phyloP scores from a whole-genome alignment of 495 filamentous ascomycete species.

The Penicillium salamii region DNA sequence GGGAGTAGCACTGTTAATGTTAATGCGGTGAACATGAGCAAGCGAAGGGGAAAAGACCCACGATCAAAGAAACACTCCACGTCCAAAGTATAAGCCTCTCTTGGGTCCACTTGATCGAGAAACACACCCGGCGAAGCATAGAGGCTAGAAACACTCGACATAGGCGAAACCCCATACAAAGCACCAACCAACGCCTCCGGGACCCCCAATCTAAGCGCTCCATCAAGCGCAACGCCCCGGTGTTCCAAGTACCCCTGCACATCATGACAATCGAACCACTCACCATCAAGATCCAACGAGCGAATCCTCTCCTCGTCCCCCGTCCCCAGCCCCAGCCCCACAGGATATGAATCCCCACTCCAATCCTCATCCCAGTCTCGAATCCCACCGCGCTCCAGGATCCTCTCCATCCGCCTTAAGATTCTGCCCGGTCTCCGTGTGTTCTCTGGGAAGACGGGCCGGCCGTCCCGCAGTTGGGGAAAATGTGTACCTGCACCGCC shows the following conservation, averaged over 20 bases:
- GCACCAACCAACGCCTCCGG: constrained; percentile 10
- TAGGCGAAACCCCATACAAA: constrained; percentile 17
- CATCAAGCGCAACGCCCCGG: constrained; percentile 16
- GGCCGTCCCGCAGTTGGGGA: constrained; percentile 15
- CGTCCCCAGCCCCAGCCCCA: background rate
- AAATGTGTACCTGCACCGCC: constrained; percentile 67
- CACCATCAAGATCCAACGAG: constrained; percentile 22
- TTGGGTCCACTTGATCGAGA: background rate
- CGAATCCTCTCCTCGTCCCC: constrained; percentile 14
- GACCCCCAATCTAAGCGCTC: constrained; percentile 17
- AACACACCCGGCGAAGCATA: constrained; percentile 7
- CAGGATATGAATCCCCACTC: constrained; percentile 20
- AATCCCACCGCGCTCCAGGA: constrained; percentile 22
- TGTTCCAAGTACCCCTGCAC: constrained; percentile 26
- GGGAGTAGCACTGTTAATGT: constrained; percentile 17
- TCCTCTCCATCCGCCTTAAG: constrained; percentile 17
- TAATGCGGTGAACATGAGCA: background rate
- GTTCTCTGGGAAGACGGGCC: constrained; percentile 21
- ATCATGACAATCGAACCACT: constrained; percentile 32
- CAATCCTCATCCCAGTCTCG: constrained; percentile 30
- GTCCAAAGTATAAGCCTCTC: constrained; percentile 20
- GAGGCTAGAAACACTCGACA: constrained; percentile 7
- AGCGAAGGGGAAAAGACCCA: constrained; percentile 10
- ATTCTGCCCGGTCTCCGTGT: constrained; percentile 19
- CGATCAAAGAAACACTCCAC: constrained; percentile 28